A percentile compares a stretch with the other conserved stretches of the same genome.
Conservation (phyloP, 306 rosid genomes). For the Vicia sativa region DNA sequence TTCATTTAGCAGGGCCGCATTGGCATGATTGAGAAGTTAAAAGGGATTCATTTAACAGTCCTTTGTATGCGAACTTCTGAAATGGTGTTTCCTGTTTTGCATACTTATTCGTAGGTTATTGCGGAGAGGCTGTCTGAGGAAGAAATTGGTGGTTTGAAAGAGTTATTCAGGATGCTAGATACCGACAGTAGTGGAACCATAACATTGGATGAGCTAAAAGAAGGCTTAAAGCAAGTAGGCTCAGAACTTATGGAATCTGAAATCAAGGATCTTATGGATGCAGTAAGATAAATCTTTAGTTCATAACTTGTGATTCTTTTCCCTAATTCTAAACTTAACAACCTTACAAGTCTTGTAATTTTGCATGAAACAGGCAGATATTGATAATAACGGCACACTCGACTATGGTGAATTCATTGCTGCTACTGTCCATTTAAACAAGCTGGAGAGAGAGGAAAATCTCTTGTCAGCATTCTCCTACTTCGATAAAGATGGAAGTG, state of each 20-base stretch:
- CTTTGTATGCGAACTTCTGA: conserved; percentile 21
- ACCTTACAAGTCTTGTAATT: conserved; percentile 7
- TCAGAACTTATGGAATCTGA: conserved; percentile 64
- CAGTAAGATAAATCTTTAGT: conserved; percentile 44
- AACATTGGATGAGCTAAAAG: conserved; percentile 64
- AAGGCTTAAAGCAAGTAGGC: conserved; percentile 57
- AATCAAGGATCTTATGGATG: conserved; percentile 64
- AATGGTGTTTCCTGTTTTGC: conserved; percentile 20
- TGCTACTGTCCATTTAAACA: conserved; percentile 64
- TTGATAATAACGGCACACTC: conserved; percentile 59
- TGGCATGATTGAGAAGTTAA: conserved; percentile 19
- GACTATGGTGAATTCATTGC: conserved; percentile 64
- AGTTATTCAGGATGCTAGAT: conserved; percentile 57
- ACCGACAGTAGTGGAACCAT: conserved; percentile 64
- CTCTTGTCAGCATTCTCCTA: conserved; percentile 57
- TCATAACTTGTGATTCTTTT: conserved; percentile 17
- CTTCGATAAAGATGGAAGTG: conserved; percentile 65
- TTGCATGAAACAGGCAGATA: conserved; percentile 52
- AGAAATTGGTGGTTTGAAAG: conserved; percentile 70
- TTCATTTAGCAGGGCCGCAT: conserved; percentile 13
- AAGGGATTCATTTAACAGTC: conserved; percentile 25
- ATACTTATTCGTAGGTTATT: conserved; percentile 46
- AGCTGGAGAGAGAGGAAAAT: conserved; percentile 65
- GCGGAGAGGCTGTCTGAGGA: conserved; percentile 68
- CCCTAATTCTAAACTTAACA: conserved; percentile 9